phyloP scores from a whole-genome alignment of 164 flowering plant genomes.

The Platanus orientalis region DNA sequence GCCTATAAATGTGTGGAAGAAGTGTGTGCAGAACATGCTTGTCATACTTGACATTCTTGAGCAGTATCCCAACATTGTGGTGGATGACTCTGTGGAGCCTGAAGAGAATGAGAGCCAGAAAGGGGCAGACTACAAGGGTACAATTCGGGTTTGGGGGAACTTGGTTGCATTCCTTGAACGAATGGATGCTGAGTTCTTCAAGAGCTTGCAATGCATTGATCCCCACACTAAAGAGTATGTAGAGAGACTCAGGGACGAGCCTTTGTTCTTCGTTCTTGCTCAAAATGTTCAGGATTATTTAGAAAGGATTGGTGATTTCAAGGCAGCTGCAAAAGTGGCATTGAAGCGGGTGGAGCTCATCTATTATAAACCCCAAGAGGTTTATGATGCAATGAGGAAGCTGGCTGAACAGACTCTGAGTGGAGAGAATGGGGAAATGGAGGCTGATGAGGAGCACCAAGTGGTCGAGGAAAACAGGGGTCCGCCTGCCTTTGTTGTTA shows the following conservation, averaged over 20 bases:
- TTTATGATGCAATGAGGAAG: constrained; percentile 93
- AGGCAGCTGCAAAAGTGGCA: constrained; percentile 86
- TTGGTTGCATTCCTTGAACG: constrained; percentile 86
- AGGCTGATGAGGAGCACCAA: constrained; percentile 42
- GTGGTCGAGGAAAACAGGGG: constrained; percentile 49
- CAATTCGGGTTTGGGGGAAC: constrained; percentile 83
- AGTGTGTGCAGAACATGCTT: constrained; percentile 74
- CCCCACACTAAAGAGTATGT: constrained; percentile 90
- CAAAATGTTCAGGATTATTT: constrained; percentile 83
- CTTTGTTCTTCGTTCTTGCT: constrained; percentile 69
- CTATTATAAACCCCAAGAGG: constrained; percentile 91
- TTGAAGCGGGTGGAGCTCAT: constrained; percentile 72
- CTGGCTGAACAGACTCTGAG: constrained; percentile 57
- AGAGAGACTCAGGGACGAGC: constrained; percentile 89
- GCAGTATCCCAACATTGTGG: constrained; percentile 69
- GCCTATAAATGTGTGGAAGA: constrained; percentile 91
- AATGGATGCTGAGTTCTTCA: constrained; percentile 81
- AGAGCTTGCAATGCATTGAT: constrained; percentile 88
- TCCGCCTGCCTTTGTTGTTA: constrained; percentile 64
- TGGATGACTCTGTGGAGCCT: constrained; percentile 77
- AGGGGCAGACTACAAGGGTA: constrained; percentile 58
- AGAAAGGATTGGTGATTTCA: constrained; percentile 56
- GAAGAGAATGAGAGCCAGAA: constrained; percentile 90
- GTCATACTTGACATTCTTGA: constrained; percentile 66
- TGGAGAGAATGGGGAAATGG: constrained; percentile 37